Evolutionary conservation across 768 basidiomycete genomes (phyloP).

Genomic region (Pleurotus djamor): DNA sequence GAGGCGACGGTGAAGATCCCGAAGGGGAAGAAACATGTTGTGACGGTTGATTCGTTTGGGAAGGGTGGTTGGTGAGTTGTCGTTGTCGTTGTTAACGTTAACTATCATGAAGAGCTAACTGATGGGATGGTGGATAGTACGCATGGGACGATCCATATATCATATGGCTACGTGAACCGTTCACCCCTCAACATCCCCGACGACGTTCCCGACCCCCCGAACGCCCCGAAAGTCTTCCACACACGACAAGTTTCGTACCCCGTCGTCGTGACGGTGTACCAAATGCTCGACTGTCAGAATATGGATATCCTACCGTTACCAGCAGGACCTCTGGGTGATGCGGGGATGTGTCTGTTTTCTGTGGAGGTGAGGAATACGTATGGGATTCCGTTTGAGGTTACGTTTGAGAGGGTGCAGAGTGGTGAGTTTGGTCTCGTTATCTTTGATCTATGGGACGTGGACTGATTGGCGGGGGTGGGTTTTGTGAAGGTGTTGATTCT

Average conservation of each 20-base stretch:
- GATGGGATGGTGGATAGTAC: no score
- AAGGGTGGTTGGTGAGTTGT: constrained; percentile 87
- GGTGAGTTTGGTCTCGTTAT: constrained; percentile 37
- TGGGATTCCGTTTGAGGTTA: constrained; percentile 88
- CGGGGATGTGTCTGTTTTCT: constrained; percentile 83
- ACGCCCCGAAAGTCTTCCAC: constrained; percentile 60
- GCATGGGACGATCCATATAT: constrained; percentile 75
- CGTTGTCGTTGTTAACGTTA: not conserved
- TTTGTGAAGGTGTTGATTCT: constrained; percentile 30
- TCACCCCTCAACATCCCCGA: constrained; percentile 23
- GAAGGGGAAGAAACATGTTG: constrained; percentile 68
- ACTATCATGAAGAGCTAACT: no score
- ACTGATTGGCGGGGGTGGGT: no score
- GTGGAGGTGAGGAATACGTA: constrained; percentile 93
- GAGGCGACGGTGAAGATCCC: constrained; percentile 49
- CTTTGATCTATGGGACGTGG: not conserved
- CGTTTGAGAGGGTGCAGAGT: constrained; percentile 64
- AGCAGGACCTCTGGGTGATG: constrained; percentile 31
- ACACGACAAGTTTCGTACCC: constrained; percentile 88
- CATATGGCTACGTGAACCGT: constrained; percentile 73
- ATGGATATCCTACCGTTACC: constrained; percentile 81
- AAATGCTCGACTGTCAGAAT: constrained; percentile 84
- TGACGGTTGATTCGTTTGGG: constrained; percentile 77
- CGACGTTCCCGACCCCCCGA: constrained; percentile 25
- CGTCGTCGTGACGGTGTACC: constrained; percentile 91